Evolutionary conservation across 1,139 yeast genomes (phyloP).

Genomic region (Saccharomyces uvarum): DNA sequence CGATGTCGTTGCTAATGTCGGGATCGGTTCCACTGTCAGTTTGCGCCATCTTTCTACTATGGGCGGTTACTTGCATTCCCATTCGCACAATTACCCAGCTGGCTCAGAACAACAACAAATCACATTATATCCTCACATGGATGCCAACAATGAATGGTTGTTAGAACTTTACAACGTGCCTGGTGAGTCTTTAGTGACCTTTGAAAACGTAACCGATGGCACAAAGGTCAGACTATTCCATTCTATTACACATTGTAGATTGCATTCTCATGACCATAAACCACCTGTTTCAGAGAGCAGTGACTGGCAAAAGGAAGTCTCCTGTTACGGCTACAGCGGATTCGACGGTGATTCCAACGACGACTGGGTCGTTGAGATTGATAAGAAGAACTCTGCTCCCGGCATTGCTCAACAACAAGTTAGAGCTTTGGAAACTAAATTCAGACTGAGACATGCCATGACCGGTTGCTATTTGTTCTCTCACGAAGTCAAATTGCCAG

Average conservation of each 20-base stretch:
- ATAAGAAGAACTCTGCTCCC: conserved; percentile 47
- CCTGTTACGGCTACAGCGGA: conserved; percentile 85
- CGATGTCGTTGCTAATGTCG: conserved; percentile 71
- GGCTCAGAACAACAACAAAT: conserved; percentile 96
- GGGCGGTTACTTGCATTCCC: conserved; percentile 96
- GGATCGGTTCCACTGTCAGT: conserved; percentile 73
- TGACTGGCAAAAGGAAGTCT: conserved; percentile 95
- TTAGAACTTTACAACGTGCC: conserved; percentile 59
- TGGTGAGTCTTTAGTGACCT: conserved; percentile 38
- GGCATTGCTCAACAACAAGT: conserved; percentile 57
- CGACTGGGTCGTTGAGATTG: conserved; percentile 86
- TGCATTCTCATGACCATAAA: conserved; percentile 94
- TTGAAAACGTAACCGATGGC: conserved; percentile 66
- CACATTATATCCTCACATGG: conserved; percentile 89
- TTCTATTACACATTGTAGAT: conserved; percentile 59
- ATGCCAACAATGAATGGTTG: conserved; percentile 78
- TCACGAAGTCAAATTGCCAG: conserved; percentile 76
- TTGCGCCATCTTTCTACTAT: conserved; percentile 76
- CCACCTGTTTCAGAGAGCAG: conserved; percentile 80
- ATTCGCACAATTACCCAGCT: conserved; percentile 70
- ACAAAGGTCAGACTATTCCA: conserved; percentile 77
- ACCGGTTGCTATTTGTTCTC: conserved; percentile 87
- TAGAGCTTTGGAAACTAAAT: conserved; percentile 74
- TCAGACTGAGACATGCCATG: conserved; percentile 85
- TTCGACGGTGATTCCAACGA: conserved; percentile 95